Conservation (phyloP, 2,329 filamentous ascomycete genomes). For the Trichoderma citrinoviride region DNA sequence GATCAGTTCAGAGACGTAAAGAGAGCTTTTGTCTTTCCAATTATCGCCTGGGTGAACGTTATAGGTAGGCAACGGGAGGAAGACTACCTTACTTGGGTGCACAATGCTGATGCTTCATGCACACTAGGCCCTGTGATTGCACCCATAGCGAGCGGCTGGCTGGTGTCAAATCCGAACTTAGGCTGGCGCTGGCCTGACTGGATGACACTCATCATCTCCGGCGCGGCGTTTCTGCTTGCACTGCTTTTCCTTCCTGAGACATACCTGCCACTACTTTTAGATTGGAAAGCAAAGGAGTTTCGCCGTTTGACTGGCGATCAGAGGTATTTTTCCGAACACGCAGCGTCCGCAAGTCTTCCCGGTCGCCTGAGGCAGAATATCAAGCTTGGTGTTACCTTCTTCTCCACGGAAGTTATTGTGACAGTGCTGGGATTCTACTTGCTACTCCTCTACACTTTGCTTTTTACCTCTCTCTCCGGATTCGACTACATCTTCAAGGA, state of each 20-base stretch:
- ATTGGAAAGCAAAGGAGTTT: neutral
- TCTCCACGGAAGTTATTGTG: constrained; percentile 36
- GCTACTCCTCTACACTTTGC: constrained; percentile 45
- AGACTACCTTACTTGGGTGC: too few relatives aligned
- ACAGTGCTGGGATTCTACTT: constrained; percentile 46
- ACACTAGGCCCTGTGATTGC: neutral
- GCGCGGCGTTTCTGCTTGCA: neutral
- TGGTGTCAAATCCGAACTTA: neutral
- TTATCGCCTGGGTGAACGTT: constrained; percentile 47
- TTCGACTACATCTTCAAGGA: constrained; percentile 52
- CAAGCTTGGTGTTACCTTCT: neutral
- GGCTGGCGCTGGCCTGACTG: constrained; percentile 1
- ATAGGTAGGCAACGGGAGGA: neutral
- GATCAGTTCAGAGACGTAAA: constrained; percentile 49
- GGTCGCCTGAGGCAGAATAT: neutral
- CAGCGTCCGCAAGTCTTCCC: neutral
- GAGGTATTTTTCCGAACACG: neutral
- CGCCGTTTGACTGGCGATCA: neutral
- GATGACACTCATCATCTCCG: constrained; percentile 1
- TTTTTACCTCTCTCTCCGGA: constrained; percentile 48
- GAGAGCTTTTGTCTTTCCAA: constrained; percentile 47
- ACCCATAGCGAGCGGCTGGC: neutral
- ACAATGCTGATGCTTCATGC: neutral
- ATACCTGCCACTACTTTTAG: neutral
- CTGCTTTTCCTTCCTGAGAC: neutral